Evolutionary conservation across 352 stramenopile genomes (phyloP).

Genomic region (Chrysophaeum taylorii): DNA sequence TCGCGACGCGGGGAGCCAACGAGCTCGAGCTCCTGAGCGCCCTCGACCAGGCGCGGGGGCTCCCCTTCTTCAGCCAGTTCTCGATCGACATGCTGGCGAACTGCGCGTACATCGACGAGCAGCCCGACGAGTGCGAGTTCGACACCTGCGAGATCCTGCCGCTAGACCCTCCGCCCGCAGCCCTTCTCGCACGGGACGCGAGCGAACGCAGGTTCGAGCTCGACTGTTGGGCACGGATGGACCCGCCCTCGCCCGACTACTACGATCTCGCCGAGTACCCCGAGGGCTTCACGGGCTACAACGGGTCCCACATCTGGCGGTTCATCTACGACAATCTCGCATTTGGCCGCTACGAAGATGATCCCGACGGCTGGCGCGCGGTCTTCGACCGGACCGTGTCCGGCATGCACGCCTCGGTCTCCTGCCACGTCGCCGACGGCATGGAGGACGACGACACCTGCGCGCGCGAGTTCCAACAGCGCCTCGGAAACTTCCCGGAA

Average conservation of each 20-base stretch:
- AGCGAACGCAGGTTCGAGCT: slow-evolving; percentile 38
- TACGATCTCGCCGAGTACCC: slow-evolving; percentile 50
- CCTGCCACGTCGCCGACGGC: slow-evolving; percentile 41
- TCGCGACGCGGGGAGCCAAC: not conserved
- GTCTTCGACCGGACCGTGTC: slow-evolving; percentile 54
- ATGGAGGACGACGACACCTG: slow-evolving; percentile 41
- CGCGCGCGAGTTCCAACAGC: slow-evolving; percentile 38
- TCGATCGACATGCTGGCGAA: slow-evolving; percentile 50
- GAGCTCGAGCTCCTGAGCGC: not conserved
- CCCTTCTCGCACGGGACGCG: not conserved
- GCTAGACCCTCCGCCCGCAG: not conserved
- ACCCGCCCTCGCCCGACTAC: slow-evolving; percentile 57
- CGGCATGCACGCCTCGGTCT: slow-evolving; percentile 48
- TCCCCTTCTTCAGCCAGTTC: slow-evolving; percentile 46
- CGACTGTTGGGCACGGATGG: slow-evolving; percentile 52
- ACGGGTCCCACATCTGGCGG: slow-evolving; percentile 47
- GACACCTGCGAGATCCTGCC: slow-evolving; percentile 10
- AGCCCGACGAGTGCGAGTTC: slow-evolving; percentile 40
- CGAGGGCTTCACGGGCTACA: slow-evolving; percentile 53
- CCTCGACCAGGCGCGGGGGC: not conserved
- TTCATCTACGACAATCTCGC: slow-evolving; percentile 55
- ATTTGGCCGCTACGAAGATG: slow-evolving; percentile 39
- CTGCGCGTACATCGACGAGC: slow-evolving; percentile 56
- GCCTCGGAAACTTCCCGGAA: slow-evolving; percentile 24
- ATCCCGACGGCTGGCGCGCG: slow-evolving; percentile 49